Conservation (phyloP, 108 stramenopile species). For the Ochromonas danica region DNA sequence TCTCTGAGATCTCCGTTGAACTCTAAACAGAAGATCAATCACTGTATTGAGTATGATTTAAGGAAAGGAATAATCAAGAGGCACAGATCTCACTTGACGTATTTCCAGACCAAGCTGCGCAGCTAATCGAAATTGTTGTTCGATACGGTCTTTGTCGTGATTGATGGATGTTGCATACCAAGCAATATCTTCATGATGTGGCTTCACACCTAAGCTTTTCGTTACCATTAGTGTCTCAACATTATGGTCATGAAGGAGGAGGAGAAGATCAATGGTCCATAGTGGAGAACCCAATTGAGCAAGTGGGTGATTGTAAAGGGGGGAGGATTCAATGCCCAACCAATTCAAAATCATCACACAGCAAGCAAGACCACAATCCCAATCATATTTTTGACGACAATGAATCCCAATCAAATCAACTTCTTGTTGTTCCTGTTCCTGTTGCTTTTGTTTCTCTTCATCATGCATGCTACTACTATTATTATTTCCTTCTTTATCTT, state of each 20-base stretch:
- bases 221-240: constrained; percentile 25
- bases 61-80: constrained; percentile 16
- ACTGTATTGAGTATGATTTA: constrained; percentile 17
- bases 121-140: constrained; percentile 25
- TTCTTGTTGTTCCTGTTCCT: no score
- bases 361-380: background rate
- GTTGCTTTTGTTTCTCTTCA: no score
- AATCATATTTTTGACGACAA: background rate
- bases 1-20: constrained; percentile 15
- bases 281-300: constrained; percentile 12
- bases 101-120: constrained; percentile 11
- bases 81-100: constrained; percentile 14
- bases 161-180: background rate
- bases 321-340: background rate
- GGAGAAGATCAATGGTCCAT: constrained; percentile 18
- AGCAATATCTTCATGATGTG: constrained; percentile 18
- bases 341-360: background rate
- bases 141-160: background rate
- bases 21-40: constrained; percentile 16
- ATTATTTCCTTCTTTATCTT: no score
- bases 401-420: no score
- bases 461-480: no score
- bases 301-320: constrained; percentile 12
- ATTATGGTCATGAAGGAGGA: constrained; percentile 3
- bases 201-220: background rate